phyloP scores from a whole-genome alignment of 768 basidiomycete species.

The Suillus variegatus region DNA sequence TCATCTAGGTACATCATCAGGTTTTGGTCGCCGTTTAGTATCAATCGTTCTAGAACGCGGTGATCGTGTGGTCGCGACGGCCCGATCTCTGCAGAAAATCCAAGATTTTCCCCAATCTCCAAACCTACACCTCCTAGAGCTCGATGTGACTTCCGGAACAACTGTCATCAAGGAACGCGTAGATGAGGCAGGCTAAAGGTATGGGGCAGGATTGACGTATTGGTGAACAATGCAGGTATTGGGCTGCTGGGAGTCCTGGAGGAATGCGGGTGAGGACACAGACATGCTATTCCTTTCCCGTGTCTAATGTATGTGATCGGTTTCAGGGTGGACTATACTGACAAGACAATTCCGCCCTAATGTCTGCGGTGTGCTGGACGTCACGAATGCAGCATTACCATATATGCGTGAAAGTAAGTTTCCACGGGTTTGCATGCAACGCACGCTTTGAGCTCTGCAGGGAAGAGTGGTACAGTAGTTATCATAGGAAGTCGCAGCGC shows the following conservation, averaged over 20 bases:
- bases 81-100: conserved; percentile 44
- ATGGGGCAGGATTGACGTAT: conserved; percentile 59
- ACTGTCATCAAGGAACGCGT: conserved; percentile 43
- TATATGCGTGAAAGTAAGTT: conserved; percentile 35
- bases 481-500: conserved; percentile 58
- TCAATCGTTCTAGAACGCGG: conserved; percentile 50
- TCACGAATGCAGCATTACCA: conserved; percentile 54
- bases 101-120: conserved; percentile 27
- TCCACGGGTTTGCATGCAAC: not conserved
- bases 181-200: conserved; percentile 40
- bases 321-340: conserved; percentile 31
- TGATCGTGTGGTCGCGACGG: conserved; percentile 64
- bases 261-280: conserved; percentile 53
- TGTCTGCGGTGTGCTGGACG: conserved; percentile 42
- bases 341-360: conserved; percentile 43
- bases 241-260: conserved; percentile 49
- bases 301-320: conserved; percentile 1
- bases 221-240: conserved; percentile 66
- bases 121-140: conserved; percentile 44
- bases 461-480: conserved; percentile 45
- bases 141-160: conserved; percentile 54
- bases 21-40: conserved; percentile 58
- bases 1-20: conserved; percentile 53
- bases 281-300: not conserved
- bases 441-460: conserved; percentile 15